phyloP scores from a whole-genome alignment of 2,329 filamentous ascomycete genomes.

The Cercospora brassicicola region DNA sequence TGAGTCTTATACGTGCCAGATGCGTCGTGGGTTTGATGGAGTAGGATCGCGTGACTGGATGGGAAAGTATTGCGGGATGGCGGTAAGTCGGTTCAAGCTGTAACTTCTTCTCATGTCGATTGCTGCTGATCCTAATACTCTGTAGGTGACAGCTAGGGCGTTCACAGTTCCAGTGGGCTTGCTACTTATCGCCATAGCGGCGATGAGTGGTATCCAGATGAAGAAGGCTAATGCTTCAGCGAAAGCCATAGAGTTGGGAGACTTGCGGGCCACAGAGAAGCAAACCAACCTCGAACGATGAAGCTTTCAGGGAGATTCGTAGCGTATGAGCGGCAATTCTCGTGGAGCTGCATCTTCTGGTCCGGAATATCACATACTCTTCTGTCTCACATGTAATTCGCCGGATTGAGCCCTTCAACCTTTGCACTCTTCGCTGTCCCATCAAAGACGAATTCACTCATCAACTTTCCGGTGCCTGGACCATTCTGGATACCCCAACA shows the following conservation, averaged over 20 bases:
- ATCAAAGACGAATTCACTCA: constrained; percentile 51
- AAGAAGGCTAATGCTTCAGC: not conserved
- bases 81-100: not conserved
- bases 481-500: constrained; percentile 99
- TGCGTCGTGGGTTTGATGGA: not conserved
- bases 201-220: not conserved
- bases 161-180: not conserved
- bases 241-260: not conserved
- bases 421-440: constrained; percentile 46
- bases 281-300: not conserved
- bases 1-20: not conserved
- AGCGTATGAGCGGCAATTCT: not conserved
- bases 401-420: constrained; percentile 46
- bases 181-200: not conserved
- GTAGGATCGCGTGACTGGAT: not conserved
- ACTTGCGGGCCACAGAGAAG: not conserved
- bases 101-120: too few species aligned
- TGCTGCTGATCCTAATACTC: too few species aligned
- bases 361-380: not conserved
- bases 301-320: not conserved
- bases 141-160: not conserved
- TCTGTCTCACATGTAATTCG: constrained; percentile 24
- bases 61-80: not conserved
- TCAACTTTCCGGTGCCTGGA: constrained; percentile 65
- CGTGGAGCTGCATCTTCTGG: not conserved